phyloP scores from a whole-genome alignment of 1,284 basidiomycete genomes.

The Wallemia mellicola region DNA sequence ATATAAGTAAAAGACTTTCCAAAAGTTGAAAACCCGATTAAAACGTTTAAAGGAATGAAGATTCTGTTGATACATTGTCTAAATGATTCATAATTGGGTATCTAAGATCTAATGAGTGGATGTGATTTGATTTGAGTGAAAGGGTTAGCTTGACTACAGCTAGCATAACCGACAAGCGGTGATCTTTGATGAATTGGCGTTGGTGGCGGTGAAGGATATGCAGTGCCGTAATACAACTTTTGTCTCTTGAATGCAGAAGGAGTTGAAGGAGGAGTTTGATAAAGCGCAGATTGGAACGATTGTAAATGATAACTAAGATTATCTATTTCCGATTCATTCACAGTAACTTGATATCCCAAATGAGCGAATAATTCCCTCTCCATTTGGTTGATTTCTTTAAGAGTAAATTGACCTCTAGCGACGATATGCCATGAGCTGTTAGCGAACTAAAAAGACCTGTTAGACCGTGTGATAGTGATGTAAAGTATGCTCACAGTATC shows the following conservation, averaged over 20 bases:
- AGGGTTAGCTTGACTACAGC: neutral
- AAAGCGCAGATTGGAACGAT: neutral
- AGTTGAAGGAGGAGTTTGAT: neutral
- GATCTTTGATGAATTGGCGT: neutral
- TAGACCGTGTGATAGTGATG: neutral
- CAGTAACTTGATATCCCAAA: constrained; percentile 5
- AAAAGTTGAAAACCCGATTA: too few species aligned
- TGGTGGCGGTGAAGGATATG: neutral
- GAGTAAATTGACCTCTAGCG: constrained; percentile 9
- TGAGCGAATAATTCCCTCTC: constrained; percentile 14
- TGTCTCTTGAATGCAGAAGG: neutral
- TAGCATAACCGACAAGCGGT: neutral
- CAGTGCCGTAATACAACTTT: neutral
- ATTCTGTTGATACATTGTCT: too few species aligned
- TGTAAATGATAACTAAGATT: neutral
- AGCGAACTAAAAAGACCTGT: constrained; percentile 4
- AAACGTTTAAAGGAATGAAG: neutral
- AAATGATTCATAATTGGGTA: neutral
- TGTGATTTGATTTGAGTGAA: neutral
- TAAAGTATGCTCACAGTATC: neutral
- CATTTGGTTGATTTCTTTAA: constrained; percentile 14
- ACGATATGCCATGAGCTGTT: constrained; percentile 14
- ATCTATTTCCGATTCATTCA: neutral
- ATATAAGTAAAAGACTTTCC: neutral
- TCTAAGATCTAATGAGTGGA: neutral